A percentile compares a stretch with the other conserved stretches of the same genome.
Evolutionary conservation across 768 basidiomycete genomes (phyloP).

Genomic region (Podaxis sp.): DNA sequence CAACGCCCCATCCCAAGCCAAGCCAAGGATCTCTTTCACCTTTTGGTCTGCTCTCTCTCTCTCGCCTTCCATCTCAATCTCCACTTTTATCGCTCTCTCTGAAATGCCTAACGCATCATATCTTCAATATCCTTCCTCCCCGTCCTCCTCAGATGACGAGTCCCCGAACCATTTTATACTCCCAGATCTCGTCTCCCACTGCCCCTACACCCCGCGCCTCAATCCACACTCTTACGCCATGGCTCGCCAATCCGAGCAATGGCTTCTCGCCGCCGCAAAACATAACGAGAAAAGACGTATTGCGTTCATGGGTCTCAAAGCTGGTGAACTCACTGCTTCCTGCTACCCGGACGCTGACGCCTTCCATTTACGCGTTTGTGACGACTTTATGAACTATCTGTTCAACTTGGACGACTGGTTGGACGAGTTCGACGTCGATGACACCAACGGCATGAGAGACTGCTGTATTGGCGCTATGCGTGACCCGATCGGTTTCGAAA

Average conservation of each 20-base stretch:
- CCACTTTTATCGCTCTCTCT: not conserved
- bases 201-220: slow-evolving; percentile 42
- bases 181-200: slow-evolving; percentile 55
- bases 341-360: slow-evolving; percentile 58
- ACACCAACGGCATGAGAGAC: slow-evolving; percentile 20
- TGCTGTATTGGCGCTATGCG: slow-evolving; percentile 25
- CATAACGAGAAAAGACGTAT: slow-evolving; percentile 39
- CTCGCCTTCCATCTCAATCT: not conserved
- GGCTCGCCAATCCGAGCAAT: slow-evolving; percentile 45
- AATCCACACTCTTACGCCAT: slow-evolving; percentile 42
- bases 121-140: not conserved
- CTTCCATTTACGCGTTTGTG: slow-evolving; percentile 61
- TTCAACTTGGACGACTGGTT: slow-evolving; percentile 45
- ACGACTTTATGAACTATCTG: slow-evolving; percentile 67
- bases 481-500: slow-evolving; percentile 20
- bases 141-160: slow-evolving; percentile 3
- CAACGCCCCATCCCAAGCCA: not conserved
- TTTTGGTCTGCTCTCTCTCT: not conserved
- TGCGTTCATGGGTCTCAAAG: slow-evolving; percentile 58
- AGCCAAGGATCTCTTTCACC: not conserved
- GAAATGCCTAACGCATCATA: slow-evolving; percentile 4
- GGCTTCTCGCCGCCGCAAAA: slow-evolving; percentile 46
- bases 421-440: slow-evolving; percentile 22
- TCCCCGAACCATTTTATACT: slow-evolving; percentile 42
- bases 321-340: slow-evolving; percentile 64